These are phyloP conservation scores for Endogone sp. DNA, from an alignment of 192 early-diverging fungal genomes.

Conservation along the genomic window DNA sequence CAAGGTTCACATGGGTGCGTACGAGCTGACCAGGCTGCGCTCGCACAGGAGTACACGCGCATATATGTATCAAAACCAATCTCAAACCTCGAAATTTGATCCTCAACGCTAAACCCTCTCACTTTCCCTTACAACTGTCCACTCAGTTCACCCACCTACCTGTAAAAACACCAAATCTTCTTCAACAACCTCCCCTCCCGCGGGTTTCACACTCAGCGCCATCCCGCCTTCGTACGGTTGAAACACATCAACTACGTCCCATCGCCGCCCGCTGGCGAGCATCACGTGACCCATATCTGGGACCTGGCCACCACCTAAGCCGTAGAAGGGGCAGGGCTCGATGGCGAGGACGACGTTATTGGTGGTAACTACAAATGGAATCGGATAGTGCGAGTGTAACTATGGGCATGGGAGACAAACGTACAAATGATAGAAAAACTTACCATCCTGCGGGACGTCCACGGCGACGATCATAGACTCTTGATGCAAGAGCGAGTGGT, in stretches of 20 bases:
- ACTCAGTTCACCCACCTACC: slow-evolving; percentile 4
- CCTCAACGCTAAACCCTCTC: too few relatives aligned
- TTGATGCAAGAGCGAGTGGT: slow-evolving; percentile 32
- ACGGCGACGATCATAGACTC: slow-evolving; percentile 31
- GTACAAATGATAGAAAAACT: not conserved
- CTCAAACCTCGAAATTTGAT: too few relatives aligned
- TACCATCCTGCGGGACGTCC: slow-evolving; percentile 8
- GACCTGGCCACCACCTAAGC: slow-evolving; percentile 54
- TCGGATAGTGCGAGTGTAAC: not conserved
- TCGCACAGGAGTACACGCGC: too few relatives aligned
- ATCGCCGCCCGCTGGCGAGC: slow-evolving; percentile 32
- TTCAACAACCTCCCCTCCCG: slow-evolving; percentile 1
- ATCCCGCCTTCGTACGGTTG: slow-evolving; percentile 47
- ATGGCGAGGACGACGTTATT: slow-evolving; percentile 43
- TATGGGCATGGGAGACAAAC: not conserved
- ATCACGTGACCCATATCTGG: slow-evolving; percentile 39
- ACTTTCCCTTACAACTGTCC: not conserved
- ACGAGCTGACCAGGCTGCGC: slow-evolving; percentile 27
- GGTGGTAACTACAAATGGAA: slow-evolving; percentile 20
- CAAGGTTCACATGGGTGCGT: slow-evolving; percentile 32
- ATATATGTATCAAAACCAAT: too few relatives aligned
- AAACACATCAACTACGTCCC: slow-evolving; percentile 42
- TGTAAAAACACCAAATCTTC: slow-evolving; percentile 37
- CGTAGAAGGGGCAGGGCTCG: slow-evolving; percentile 58
- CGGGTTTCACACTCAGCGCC: slow-evolving; percentile 32